Base-by-base conservation (phyloP, 257 asterid genomes). In the Vinca minor region DNA sequence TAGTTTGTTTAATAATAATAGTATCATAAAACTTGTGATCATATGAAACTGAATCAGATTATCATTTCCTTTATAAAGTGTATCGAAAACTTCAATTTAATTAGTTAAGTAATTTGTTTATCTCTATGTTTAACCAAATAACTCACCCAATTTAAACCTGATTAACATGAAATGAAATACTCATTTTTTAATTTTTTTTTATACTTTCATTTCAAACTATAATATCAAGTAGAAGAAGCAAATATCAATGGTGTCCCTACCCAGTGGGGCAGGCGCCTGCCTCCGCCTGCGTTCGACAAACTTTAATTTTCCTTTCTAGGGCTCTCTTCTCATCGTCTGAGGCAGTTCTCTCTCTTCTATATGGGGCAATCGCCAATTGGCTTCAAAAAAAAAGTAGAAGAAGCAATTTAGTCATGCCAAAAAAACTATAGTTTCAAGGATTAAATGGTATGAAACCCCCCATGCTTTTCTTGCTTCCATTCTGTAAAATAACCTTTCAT, bases 91-190 rank as follows among this genome's bases (percentile, higher is more conserved):
- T 64, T 63, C 10, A 20, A 32, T 36, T n/a, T 48, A n/a, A n/a
- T n/a, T n/a, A n/a, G n/a, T n/a, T n/a, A n/a, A n/a, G n/a, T n/a
- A n/a, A n/a, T n/a, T n/a, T n/a, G n/a, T n/a, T n/a, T n/a, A n/a
- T n/a, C n/a, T n/a, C n/a, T 49, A 80, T 79, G 78, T 64, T 74
- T 76, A 79, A 89, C 95, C 95, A 82, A 79, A 85, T 66, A 73
- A 71, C 69, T 74, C 94, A 87, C 83, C 91, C 91, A 77, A 87
- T 72, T 73, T 71, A 50, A 84, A 87, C 95, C 92, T 76, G 74
- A 69, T 69, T 65, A 32, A 72, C 60, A 59, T 15, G 45, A 23
- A 29, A 5, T 32, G 59, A 14, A 54, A 28, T 44, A 63, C 25
- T n/a, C 50, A 18, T 53, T 44, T 20, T 36, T 48, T 52, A 38